Evolutionary conservation across 2,329 filamentous ascomycete species (phyloP).

Genomic region (Stagonosporopsis vannaccii): DNA sequence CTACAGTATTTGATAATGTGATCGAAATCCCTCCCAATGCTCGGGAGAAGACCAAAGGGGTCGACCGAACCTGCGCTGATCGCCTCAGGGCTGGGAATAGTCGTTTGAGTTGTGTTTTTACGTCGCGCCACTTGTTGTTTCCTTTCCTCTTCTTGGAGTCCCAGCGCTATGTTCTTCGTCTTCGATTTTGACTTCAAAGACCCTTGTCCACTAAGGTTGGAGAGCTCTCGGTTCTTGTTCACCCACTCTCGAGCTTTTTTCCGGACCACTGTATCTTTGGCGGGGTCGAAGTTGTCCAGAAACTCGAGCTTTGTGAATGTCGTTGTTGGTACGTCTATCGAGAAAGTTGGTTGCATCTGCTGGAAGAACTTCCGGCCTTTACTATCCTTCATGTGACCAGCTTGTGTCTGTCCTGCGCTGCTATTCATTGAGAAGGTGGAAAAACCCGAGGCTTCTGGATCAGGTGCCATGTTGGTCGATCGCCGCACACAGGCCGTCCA

Average conservation of each 20-base stretch:
- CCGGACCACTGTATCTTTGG: conserved; percentile 29
- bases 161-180: neutral
- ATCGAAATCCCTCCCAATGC: conserved; percentile 30
- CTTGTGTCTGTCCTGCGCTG: conserved; percentile 1
- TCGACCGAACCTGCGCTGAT: conserved; percentile 21
- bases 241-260: conserved; percentile 40
- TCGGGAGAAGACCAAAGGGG: conserved; percentile 29
- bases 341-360: conserved; percentile 33
- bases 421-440: conserved; percentile 4
- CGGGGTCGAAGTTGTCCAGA: conserved; percentile 32
- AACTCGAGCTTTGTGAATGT: conserved; percentile 27
- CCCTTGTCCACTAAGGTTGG: conserved; percentile 7
- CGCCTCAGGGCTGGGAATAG: neutral
- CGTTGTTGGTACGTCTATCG: conserved; percentile 21
- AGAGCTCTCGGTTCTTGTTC: conserved; percentile 25
- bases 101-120: neutral
- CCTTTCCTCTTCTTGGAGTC: conserved; percentile 6
- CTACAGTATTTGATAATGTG: conserved; percentile 36
- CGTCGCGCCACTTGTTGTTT: neutral
- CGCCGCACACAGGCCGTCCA: neutral
- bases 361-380: conserved; percentile 31
- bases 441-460: conserved; percentile 1
- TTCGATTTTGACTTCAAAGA: conserved; percentile 6
- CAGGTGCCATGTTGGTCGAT: conserved; percentile 11
- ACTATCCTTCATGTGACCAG: conserved; percentile 1